These are phyloP conservation scores for Neoscytalidium dimidiatum DNA, from an alignment of 2,329 filamentous ascomycete species.

Conservation along the genomic window DNA sequence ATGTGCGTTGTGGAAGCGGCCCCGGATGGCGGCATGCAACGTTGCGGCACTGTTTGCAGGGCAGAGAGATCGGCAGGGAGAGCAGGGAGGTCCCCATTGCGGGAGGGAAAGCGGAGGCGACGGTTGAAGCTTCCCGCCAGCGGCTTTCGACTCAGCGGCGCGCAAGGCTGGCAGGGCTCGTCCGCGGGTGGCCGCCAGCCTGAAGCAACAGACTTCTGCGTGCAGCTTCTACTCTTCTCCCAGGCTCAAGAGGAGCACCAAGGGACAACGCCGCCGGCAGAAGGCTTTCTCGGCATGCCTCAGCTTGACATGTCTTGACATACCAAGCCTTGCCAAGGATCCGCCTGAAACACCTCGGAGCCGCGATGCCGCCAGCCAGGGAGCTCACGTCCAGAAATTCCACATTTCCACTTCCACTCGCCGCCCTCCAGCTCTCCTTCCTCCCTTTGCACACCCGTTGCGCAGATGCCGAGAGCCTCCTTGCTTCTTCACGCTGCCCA, in stretches of 20 bases:
- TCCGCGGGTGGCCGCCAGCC: neutral
- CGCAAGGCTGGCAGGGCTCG: neutral
- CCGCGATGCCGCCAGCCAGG: conserved; percentile 1
- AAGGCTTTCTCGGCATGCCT: neutral
- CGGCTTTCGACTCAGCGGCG: conserved; percentile 2
- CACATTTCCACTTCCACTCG: conserved; percentile 1
- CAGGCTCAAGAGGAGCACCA: neutral
- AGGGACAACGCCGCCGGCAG: neutral
- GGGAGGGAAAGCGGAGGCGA: conserved; percentile 6
- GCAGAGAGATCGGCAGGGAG: conserved; percentile 14
- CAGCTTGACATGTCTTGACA: conserved; percentile 8
- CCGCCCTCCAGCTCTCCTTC: neutral
- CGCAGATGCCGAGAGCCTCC: neutral
- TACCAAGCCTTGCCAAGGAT: conserved; percentile 13
- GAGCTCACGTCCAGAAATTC: neutral
- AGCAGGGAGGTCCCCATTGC: conserved; percentile 1
- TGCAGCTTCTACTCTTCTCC: neutral
- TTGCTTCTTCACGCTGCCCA: neutral
- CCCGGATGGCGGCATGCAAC: too few relatives aligned
- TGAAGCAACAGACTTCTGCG: neutral
- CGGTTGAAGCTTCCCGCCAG: neutral
- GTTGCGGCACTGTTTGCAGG: too few relatives aligned
- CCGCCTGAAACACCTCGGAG: neutral
- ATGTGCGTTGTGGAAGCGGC: neutral
- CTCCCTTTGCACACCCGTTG: neutral